Evolutionary conservation across 331 rosid species (phyloP), one percentile per base, ranked within the genome.

Genomic region (Telfairia occidentalis): DNA sequence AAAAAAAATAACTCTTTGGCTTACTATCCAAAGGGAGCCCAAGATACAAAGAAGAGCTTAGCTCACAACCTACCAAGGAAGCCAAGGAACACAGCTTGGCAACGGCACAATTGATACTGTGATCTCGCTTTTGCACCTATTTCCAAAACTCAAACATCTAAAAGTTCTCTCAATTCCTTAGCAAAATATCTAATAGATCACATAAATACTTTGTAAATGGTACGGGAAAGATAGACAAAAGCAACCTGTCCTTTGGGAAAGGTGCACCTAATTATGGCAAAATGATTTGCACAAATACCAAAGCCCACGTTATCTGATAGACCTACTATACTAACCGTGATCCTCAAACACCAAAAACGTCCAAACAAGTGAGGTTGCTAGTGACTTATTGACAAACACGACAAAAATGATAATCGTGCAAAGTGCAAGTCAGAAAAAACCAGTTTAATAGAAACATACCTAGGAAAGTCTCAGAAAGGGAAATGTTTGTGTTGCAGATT

Each of bases 401-500:
- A 6, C 37, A 15, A 67, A 42, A 65, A 38, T 64, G 53, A 67
- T 38, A 42, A 42, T 21, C 53, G 42, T 18, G 23, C 3, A 5
- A 70, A 45, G 42, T 26, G 26, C 24, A 26, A 15, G 19, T 46
- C 26, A 70, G 42, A 16, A 46, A 67, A 69, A 24, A 70, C 32
- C 5, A 26, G n/a, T 42, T 23, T 40, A 43, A 3, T 12, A 6
- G 9, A 70, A 70, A n/a, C 75, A 29, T 46, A 70, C 75, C 75
- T 28, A 23, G 28, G 26, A 26, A 46, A 70, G 35, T 26, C 58
- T 70, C 75, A 67, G 38, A 69, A 42, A 70, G 58, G 37, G 40
- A 26, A 70, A 46, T 45, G 48, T 45, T 26, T 70, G 58, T 26
- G 42, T 70, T 23, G 77, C 54, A 54, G 67, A 74, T 37, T 37